A percentile compares a stretch with the other conserved stretches of the same genome.
Conservation (phyloP, 2,329 filamentous ascomycete genomes). For the Calonectria pseudoreteaudii region DNA sequence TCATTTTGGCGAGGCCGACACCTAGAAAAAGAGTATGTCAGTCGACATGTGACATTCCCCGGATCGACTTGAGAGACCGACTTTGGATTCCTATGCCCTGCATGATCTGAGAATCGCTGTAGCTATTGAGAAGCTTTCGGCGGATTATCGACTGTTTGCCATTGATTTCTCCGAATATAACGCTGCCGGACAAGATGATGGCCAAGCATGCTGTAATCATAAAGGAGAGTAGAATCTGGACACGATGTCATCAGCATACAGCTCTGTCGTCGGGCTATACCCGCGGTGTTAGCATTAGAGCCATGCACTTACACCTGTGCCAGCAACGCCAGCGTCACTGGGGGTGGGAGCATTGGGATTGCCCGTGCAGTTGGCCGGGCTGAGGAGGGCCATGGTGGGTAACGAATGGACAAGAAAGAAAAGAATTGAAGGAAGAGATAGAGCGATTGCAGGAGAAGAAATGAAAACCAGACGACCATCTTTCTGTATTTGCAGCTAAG, state of each 20-base stretch:
- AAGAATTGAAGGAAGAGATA: background rate
- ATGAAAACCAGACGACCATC: constrained; percentile 22
- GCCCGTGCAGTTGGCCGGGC: constrained; percentile 70
- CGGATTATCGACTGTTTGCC: constrained; percentile 63
- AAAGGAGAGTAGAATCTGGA: constrained; percentile 67
- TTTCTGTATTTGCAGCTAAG: constrained; percentile 20
- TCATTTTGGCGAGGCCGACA: constrained; percentile 70
- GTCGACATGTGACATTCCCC: background rate
- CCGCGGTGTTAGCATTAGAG: background rate
- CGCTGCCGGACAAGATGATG: constrained; percentile 64
- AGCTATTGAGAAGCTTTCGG: constrained; percentile 73
- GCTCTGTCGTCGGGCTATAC: background rate
- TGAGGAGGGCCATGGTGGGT: constrained; percentile 68
- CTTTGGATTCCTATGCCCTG: constrained; percentile 77
- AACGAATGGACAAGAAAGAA: background rate
- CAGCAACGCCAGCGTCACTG: constrained; percentile 69
- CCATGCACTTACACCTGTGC: constrained; percentile 59
- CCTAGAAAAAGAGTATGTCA: constrained; percentile 28
- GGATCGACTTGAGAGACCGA: constrained; percentile 18
- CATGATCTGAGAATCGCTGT: constrained; percentile 77
- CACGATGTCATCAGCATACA: constrained; percentile 23
- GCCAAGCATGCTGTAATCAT: constrained; percentile 72
- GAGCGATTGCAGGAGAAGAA: background rate
- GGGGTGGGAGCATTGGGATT: constrained; percentile 55
- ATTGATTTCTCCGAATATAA: constrained; percentile 66